A percentile compares a stretch with the other conserved stretches of the same genome.
Conservation (phyloP, 2,329 filamentous ascomycete species). For the Fusarium multiceps region DNA sequence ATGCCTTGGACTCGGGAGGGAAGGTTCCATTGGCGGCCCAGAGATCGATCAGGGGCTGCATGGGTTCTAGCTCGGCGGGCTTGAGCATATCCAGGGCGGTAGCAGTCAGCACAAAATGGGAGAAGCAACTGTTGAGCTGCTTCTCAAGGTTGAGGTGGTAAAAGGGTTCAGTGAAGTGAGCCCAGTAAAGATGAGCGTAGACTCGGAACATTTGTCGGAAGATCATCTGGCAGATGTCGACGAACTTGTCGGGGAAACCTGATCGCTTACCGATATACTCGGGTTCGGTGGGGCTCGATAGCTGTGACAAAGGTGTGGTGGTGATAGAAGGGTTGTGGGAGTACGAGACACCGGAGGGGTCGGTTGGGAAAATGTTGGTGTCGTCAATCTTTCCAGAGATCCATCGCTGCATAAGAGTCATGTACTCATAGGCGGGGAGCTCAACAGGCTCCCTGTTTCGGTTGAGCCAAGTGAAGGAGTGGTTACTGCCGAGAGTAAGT, state of each 20-base stretch:
- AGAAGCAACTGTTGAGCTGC: conserved; percentile 88
- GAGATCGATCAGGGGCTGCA: conserved; percentile 92
- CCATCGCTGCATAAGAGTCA: conserved; percentile 96
- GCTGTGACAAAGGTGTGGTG: conserved; percentile 69
- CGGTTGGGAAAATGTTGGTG: conserved; percentile 88
- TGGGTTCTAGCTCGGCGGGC: conserved; percentile 91
- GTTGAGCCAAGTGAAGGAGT: conserved; percentile 97
- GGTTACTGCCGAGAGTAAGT: conserved; percentile 66
- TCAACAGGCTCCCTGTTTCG: conserved; percentile 87
- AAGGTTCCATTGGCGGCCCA: conserved; percentile 92
- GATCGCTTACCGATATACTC: conserved; percentile 92
- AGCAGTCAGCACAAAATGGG: conserved; percentile 83
- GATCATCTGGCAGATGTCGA: conserved; percentile 90
- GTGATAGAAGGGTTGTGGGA: conserved; percentile 70
- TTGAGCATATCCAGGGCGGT: conserved; percentile 86
- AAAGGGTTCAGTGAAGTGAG: conserved; percentile 87
- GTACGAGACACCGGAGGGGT: conserved; percentile 76
- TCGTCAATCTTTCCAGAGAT: conserved; percentile 96
- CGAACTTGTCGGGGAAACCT: conserved; percentile 91
- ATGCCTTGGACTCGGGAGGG: conserved; percentile 77
- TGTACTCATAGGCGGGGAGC: conserved; percentile 92
- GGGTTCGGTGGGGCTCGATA: conserved; percentile 69
- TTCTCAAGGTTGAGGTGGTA: conserved; percentile 85
- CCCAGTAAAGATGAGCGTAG: conserved; percentile 97
- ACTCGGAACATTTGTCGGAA: conserved; percentile 99